Evolutionary conservation across 257 asterid species (phyloP).

Genomic region (Solanum arcanum): DNA sequence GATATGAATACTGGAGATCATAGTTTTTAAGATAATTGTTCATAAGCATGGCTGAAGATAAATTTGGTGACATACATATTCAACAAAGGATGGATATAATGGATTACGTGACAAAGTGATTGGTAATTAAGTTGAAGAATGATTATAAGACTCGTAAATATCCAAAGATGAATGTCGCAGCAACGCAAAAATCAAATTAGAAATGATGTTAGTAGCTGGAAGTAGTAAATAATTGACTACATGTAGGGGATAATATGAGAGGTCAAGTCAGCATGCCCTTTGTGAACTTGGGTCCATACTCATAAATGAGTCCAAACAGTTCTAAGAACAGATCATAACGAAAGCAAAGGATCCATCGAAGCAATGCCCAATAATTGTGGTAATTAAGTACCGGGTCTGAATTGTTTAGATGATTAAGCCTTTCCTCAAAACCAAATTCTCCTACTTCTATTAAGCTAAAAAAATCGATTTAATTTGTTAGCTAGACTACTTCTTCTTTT

Average conservation of each 20-base stretch:
- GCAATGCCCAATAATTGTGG: not conserved
- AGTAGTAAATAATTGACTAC: not conserved
- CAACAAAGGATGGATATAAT: not conserved
- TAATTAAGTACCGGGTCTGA: not conserved
- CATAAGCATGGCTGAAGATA: not conserved
- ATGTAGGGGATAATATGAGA: not conserved
- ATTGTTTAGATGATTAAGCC: not conserved
- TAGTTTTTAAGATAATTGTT: not conserved
- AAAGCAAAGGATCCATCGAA: not conserved
- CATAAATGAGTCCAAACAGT: not conserved
- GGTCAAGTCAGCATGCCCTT: not conserved
- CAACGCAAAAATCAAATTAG: not conserved
- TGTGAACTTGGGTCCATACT: not conserved
- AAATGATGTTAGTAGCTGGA: not conserved
- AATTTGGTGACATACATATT: not conserved
- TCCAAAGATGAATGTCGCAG: not conserved
- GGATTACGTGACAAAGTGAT: not conserved
- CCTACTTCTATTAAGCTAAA: not conserved
- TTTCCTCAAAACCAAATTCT: not conserved
- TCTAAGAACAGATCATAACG: not conserved
- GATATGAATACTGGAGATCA: not conserved
- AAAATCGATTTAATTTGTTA: not conserved
- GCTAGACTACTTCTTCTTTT: not conserved
- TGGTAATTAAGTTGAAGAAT: not conserved
- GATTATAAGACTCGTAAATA: not conserved